phyloP scores from a whole-genome alignment of 139 green algal genomes.

The Asterochloris sp. region DNA sequence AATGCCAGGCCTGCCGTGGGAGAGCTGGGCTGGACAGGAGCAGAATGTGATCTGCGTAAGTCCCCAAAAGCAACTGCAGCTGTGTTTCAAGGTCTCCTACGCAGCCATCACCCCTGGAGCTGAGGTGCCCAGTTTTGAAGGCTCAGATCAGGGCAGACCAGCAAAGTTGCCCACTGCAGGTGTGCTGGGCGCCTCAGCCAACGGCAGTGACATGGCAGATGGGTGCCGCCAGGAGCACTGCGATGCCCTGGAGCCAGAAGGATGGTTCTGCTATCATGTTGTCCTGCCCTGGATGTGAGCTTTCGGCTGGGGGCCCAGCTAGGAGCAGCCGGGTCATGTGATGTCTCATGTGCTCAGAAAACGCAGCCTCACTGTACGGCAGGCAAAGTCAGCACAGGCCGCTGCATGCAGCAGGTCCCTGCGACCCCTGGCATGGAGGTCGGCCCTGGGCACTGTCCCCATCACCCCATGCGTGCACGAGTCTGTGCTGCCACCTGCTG shows the following conservation, averaged over 20 bases:
- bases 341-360: not conserved
- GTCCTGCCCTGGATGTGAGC: conserved; percentile 15
- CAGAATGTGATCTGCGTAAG: conserved; percentile 20
- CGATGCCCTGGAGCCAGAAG: conserved; percentile 15
- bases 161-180: not conserved
- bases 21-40: not conserved
- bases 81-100: not conserved
- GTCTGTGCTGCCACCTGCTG: not conserved
- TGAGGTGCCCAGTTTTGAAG: not conserved
- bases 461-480: not conserved
- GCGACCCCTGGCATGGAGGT: no score
- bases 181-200: conserved; percentile 13
- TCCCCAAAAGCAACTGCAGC: not conserved
- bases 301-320: no score
- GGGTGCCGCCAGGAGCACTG: conserved; percentile 22
- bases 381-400: not conserved
- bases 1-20: not conserved
- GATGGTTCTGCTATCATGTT: conserved; percentile 38
- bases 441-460: not conserved
- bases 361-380: not conserved
- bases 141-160: not conserved
- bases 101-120: not conserved
- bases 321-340: not conserved
- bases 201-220: conserved; percentile 16
- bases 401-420: not conserved